Base-by-base conservation (phyloP, 2,329 filamentous ascomycete genomes). In the Zarea fungicola region DNA sequence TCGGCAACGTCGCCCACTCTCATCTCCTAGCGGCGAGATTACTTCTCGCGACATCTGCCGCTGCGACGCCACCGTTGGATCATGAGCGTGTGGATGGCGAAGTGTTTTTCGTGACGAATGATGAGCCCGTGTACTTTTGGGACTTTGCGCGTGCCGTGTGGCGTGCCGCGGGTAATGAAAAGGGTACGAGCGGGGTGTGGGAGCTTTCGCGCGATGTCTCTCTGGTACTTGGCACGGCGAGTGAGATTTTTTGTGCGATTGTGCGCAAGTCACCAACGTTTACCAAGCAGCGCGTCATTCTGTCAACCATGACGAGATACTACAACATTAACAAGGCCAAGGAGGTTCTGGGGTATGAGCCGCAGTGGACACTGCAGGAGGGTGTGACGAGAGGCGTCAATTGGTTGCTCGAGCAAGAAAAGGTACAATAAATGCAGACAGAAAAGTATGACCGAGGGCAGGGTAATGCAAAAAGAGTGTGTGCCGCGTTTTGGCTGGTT, bases 91-190 rank as follows among this genome's bases (percentile, higher is more conserved):
- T 91, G 42, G 87, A 91, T 63, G 93, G 92, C 51, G 84, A 96
- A 65, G 84, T 84, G 43, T 92, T 97, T 72, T 83, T 96, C 70
- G 81, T 97, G 61, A 93, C 89, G 50, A 97, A 97, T 66, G 88
- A 90, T 67, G 75, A 82, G 57, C 92, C 92, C 5, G 76, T 95
- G 18, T 92, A 92, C 65, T 95, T 96, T 68, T 95, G 93, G 83
- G 89, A 95, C 67, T 87, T 95, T 63, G 81, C 87, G 51, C 78
- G 88, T 34, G 81, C 83, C 32, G 77, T 96, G 40, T 97, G 89
- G 89, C 71, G 70, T 54, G 76, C 74, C 35, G 78, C 78, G 10
- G 81, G 81, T 29, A 73, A 66, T 49, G 63, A 69, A 7, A 67
- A 68, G 50, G 79, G 78, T 18, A 76, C 72, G 5, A 72, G 74